A percentile compares a stretch with the other conserved stretches of the same genome.
Evolutionary conservation across 768 basidiomycete species (phyloP).

Genomic region (Tylopilus cervinicoccineus): DNA sequence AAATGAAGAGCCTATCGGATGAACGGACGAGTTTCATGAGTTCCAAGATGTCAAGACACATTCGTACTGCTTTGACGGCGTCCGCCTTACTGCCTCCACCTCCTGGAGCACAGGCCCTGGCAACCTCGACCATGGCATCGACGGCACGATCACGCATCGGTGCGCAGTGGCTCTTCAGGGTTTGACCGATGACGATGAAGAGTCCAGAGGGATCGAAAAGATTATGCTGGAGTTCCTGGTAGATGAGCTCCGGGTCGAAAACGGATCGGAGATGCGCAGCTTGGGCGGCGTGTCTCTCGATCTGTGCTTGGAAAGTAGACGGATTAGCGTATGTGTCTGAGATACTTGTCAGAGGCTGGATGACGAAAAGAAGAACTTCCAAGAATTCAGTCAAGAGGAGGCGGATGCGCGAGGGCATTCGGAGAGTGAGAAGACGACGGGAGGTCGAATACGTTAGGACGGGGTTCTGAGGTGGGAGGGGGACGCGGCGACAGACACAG

Average conservation of each 20-base stretch:
- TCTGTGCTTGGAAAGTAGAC: slow-evolving; percentile 54
- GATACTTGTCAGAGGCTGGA: slow-evolving; percentile 69
- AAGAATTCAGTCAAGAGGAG: slow-evolving; percentile 71
- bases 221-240: slow-evolving; percentile 73
- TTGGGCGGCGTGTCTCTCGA: slow-evolving; percentile 59
- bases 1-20: slow-evolving; percentile 12
- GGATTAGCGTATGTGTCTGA: slow-evolving; percentile 60
- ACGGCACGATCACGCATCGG: slow-evolving; percentile 87
- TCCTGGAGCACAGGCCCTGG: slow-evolving; percentile 53
- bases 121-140: slow-evolving; percentile 76
- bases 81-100: slow-evolving; percentile 54
- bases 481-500: slow-evolving; percentile 51
- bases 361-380: slow-evolving; percentile 78
- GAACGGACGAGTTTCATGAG: slow-evolving; percentile 88
- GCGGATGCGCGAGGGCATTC: slow-evolving; percentile 69
- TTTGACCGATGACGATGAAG: slow-evolving; percentile 73
- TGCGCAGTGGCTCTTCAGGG: slow-evolving; percentile 87
- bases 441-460: slow-evolving; percentile 44
- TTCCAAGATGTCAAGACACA: slow-evolving; percentile 89
- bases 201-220: slow-evolving; percentile 78
- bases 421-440: slow-evolving; percentile 49
- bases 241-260: slow-evolving; percentile 79
- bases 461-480: slow-evolving; percentile 38
- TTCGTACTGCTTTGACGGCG: slow-evolving; percentile 68
- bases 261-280: slow-evolving; percentile 65